Evolutionary conservation across 2,329 filamentous ascomycete species (phyloP), one percentile per base, ranked within the genome.

Genomic region (Ophiosphaerella narmari): DNA sequence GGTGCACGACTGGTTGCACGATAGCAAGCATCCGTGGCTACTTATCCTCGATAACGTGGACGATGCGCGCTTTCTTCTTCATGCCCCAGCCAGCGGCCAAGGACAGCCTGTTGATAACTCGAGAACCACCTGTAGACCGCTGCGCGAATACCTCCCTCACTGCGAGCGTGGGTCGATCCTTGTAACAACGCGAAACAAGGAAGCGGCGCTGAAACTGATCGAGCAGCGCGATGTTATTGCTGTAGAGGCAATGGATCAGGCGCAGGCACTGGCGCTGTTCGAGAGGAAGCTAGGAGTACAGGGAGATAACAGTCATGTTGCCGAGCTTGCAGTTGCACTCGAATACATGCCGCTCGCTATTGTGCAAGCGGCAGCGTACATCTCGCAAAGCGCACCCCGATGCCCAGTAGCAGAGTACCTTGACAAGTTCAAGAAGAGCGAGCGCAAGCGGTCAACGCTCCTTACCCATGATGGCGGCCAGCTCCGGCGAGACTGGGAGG

Each of bases 91-190:
- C 7, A 16, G 18, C n/a, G 36, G 11, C 36, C 13, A 18, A 16
- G 12, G 16, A 39, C 38, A 39, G 12, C 13, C 26, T 29, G 11
- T 6, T 29, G 26, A 21, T 5, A 5, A 29, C 6, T 29, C 26
- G 26, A 29, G 11, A 11, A 29, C 26, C 26, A 6, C 26, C 2
- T 29, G 4, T 2, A 7, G 11, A 29, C 26, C 26, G 26, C 26
- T 39, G 38, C 31, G 2, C n/a, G 29, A 36, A 38, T 46, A 45
- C 37, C 21, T 39, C 7, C 38, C 38, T n/a, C 38, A n/a, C n/a
- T 16, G 21, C 21, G 21, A 16, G 66, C 86, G 29, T 13, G 14
- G 67, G 80, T 16, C n/a, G 9, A 26, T 43, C 40, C 13, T 43
- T 26, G 3, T 43, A 23, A 43, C 40, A 21, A 26, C 13, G 24